Conservation (phyloP, 176 grass and related monocot species). For the Aegilops speltoides region DNA sequence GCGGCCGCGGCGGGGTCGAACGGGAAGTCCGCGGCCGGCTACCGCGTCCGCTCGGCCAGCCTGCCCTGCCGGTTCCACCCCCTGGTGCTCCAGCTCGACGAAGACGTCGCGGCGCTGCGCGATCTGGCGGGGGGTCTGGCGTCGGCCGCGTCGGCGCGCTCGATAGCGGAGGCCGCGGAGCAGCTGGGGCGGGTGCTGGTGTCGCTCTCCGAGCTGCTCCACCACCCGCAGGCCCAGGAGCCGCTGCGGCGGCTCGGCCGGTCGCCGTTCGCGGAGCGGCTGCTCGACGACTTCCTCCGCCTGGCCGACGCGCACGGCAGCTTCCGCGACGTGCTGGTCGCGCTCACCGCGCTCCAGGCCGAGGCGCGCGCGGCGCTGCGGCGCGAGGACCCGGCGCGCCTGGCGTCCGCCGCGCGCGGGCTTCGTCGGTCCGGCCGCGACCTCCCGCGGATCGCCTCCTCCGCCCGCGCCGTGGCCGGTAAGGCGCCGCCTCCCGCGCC, state of each 20-base stretch:
- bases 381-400: slow-evolving; percentile 31
- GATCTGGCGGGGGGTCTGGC: not conserved
- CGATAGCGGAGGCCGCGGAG: slow-evolving; percentile 24
- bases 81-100: slow-evolving; percentile 57
- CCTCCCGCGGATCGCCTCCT: slow-evolving; percentile 38
- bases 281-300: slow-evolving; percentile 59
- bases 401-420: slow-evolving; percentile 45
- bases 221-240: slow-evolving; percentile 65
- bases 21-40: slow-evolving; percentile 30
- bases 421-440: slow-evolving; percentile 35
- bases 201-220: slow-evolving; percentile 62
- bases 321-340: slow-evolving; percentile 41
- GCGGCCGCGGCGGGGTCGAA: not conserved
- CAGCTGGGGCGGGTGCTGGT: slow-evolving; percentile 38
- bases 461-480: slow-evolving; percentile 36
- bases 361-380: slow-evolving; percentile 57
- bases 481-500: slow-evolving; percentile 18
- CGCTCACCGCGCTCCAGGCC: slow-evolving; percentile 36
- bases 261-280: slow-evolving; percentile 43
- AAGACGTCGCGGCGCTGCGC: slow-evolving; percentile 51
- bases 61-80: slow-evolving; percentile 80
- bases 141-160: not conserved
- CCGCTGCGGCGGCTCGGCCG: slow-evolving; percentile 32
- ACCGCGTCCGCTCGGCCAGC: slow-evolving; percentile 64
- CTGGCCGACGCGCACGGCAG: slow-evolving; percentile 55